A percentile compares a stretch with the other conserved stretches of the same genome.
Evolutionary conservation across 495 filamentous ascomycete species (phyloP).

Genomic region (Sphaerosporella brunnea): DNA sequence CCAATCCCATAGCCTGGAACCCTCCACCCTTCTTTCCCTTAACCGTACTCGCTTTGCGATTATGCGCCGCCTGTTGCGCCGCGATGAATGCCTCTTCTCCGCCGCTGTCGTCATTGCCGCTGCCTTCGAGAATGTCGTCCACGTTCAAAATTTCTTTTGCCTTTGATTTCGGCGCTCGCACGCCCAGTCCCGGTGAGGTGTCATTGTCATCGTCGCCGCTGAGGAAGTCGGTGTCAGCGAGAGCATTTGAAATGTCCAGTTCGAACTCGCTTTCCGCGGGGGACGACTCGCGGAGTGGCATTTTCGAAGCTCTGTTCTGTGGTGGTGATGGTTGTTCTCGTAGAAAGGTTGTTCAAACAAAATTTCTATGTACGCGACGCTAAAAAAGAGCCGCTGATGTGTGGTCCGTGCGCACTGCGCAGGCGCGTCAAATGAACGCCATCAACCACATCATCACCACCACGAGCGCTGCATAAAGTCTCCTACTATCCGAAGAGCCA

Average conservation of each 20-base stretch:
- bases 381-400: background rate
- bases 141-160: conserved; percentile 18
- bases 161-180: background rate
- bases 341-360: too few relatives aligned
- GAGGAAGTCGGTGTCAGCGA: conserved; percentile 48
- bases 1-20: conserved; percentile 93
- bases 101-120: conserved; percentile 38
- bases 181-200: too few relatives aligned
- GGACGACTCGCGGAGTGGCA: conserved; percentile 44
- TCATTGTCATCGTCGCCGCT: conserved; percentile 13
- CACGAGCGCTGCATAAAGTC: too few relatives aligned
- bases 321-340: background rate
- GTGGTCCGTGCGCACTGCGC: background rate
- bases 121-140: conserved; percentile 22
- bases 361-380: background rate
- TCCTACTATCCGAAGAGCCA: too few relatives aligned
- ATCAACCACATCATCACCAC: too few relatives aligned
- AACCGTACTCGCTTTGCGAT: conserved; percentile 61
- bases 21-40: conserved; percentile 81
- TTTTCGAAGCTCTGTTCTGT: background rate
- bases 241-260: conserved; percentile 65
- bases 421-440: background rate
- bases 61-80: conserved; percentile 60
- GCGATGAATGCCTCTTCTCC: conserved; percentile 82
- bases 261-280: conserved; percentile 77